These are phyloP conservation scores for Saccharomycopsis sp. DNA, from an alignment of 805 yeast species.

Conservation along the genomic window DNA sequence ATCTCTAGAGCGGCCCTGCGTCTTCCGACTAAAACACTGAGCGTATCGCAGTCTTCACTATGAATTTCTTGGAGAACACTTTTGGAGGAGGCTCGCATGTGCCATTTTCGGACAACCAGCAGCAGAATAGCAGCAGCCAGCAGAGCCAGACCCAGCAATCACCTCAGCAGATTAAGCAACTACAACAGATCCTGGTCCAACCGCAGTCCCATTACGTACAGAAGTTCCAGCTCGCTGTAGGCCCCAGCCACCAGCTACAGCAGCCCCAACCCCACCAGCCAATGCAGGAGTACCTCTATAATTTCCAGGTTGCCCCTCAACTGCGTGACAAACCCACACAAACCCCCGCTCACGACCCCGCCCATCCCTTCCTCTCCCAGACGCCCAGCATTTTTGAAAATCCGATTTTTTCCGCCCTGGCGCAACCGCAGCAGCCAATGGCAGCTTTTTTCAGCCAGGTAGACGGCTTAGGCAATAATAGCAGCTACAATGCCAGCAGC, in stretches of 20 bases:
- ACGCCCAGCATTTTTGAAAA: not conserved
- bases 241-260: not conserved
- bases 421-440: not conserved
- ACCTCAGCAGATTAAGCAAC: slow-evolving; percentile 2
- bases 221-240: not conserved
- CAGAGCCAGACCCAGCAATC: not conserved
- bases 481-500: not conserved
- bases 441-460: not conserved
- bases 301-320: not conserved
- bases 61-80: not conserved
- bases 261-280: not conserved
- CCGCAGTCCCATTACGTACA: slow-evolving; percentile 21
- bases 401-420: not conserved
- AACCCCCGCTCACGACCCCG: not conserved
- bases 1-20: not conserved
- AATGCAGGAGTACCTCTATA: not conserved
- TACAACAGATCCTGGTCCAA: not conserved
- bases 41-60: not conserved
- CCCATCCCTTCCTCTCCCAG: not conserved
- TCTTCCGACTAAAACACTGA: not conserved
- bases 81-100: not conserved
- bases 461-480: not conserved
- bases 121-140: no score
- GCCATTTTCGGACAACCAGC: not conserved
- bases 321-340: no score